phyloP scores from a whole-genome alignment of 148 eudicot species.

The Amaranthus palmeri region DNA sequence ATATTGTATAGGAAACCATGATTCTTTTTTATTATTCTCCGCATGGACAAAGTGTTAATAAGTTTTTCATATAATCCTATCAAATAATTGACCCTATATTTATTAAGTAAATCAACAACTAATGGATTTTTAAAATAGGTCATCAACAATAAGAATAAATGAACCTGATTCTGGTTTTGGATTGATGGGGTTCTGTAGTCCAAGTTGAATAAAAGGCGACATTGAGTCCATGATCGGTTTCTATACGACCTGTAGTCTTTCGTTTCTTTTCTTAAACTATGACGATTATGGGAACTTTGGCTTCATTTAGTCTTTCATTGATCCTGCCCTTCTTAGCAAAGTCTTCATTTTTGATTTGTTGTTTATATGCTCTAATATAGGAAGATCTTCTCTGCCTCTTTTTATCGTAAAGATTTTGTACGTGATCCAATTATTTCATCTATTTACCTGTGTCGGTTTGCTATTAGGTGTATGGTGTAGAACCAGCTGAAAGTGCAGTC shows the following conservation, averaged over 20 bases:
- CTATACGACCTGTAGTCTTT: background rate
- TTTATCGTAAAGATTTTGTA: background rate
- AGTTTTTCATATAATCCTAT: too few relatives aligned
- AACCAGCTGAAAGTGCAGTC: slow-evolving; percentile 80
- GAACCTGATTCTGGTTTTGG: background rate
- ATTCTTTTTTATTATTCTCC: too few relatives aligned
- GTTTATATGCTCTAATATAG: background rate
- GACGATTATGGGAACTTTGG: background rate
- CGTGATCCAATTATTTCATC: background rate
- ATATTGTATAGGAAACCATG: too few relatives aligned
- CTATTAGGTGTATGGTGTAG: slow-evolving; percentile 62
- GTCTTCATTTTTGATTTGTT: background rate
- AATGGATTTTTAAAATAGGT: too few relatives aligned
- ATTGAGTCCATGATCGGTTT: background rate
- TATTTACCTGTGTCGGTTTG: slow-evolving; percentile 3
- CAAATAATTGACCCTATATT: too few relatives aligned
- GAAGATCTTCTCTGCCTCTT: background rate
- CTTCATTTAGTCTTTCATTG: background rate
- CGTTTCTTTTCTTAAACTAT: background rate
- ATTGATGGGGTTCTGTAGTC: background rate
- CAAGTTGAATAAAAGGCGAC: background rate
- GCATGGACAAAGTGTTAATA: too few relatives aligned
- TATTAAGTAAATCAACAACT: too few relatives aligned
- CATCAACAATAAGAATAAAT: too few relatives aligned
- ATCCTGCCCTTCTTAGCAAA: too few relatives aligned